Percentiles rank a stretch among this genome's conserved stretches.
phyloP scores from a whole-genome alignment of 306 rosid genomes.

The Prunus campanulata region DNA sequence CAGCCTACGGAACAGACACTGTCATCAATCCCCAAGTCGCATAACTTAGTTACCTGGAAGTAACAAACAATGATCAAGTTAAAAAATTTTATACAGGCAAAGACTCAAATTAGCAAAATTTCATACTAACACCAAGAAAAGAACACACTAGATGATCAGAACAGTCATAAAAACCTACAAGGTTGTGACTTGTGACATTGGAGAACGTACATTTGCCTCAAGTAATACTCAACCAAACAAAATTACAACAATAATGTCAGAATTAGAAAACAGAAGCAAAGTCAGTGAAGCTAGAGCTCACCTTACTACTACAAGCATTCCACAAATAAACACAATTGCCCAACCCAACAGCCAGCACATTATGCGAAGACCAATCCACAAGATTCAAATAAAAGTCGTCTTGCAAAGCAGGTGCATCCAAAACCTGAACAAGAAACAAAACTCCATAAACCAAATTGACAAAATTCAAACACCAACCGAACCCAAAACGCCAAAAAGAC shows the following conservation, averaged over 20 bases:
- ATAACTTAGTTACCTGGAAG: slow-evolving; percentile 87
- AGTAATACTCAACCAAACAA: not conserved
- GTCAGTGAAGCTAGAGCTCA: slow-evolving; percentile 21
- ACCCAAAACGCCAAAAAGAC: not conserved
- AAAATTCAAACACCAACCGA: not conserved
- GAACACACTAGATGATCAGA: not conserved
- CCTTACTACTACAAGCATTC: slow-evolving; percentile 99
- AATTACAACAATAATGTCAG: not conserved
- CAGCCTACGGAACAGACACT: slow-evolving; percentile 94
- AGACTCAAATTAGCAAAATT: not conserved
- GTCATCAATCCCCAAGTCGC: slow-evolving; percentile 93
- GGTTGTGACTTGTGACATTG: not conserved
- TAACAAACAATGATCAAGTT: slow-evolving; percentile 21
- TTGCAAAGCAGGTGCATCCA: slow-evolving; percentile 98
- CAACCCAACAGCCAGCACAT: slow-evolving; percentile 91
- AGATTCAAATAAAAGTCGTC: slow-evolving; percentile 96
- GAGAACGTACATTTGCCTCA: not conserved
- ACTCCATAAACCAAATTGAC: slow-evolving; percentile 15
- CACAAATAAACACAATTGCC: slow-evolving; percentile 96
- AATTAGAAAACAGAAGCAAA: not conserved
- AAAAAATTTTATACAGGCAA: not conserved
- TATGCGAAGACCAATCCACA: slow-evolving; percentile 96
- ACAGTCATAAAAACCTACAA: not conserved
- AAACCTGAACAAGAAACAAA: slow-evolving; percentile 44
- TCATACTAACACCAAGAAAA: not conserved